Evolutionary conservation across 441 rosid genomes (phyloP), one percentile per base, ranked within the genome.

Genomic region (Iberis amara): DNA sequence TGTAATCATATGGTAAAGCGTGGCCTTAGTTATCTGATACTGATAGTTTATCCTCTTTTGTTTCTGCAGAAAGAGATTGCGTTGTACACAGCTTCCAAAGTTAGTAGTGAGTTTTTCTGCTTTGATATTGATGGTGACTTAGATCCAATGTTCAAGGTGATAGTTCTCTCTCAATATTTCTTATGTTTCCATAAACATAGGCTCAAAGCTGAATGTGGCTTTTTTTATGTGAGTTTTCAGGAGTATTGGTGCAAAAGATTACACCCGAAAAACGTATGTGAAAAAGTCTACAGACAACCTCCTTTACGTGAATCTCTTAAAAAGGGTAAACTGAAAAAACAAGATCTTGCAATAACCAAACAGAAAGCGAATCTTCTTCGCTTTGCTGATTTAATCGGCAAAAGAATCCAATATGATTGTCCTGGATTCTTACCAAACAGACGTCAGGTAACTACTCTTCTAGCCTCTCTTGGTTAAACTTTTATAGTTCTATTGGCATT

Each of bases 241-340:
- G 96, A 89, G 72, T 89, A 83, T 68, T 94, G 99, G 99, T 94
- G 99, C 85, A 94, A 89, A 77, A 81, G 96, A 73, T 66, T 76
- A 79, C 99, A 94, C 57, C 99, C 99, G 11, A 89, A 94, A 74
- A 69, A 80, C 64, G 99, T 94, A 3, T 89, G 99, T 42, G 99
- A 89, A 68, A 86, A 89, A 76, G 99, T 94, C 59, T 94, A 73
- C 71, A 78, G 99, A 68, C 99, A 94, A 69, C 95, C 97, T 73
- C 81, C 92, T 32, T 48, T 92, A 61, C 89, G 86, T 26, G 96
- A 87, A 60, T 89, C 97, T 58, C 72, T 85, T 57, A 89, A 80
- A 69, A 86, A 79, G 73, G 85, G 94, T 56, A 94, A 80, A 78
- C 89, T 84, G 65, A 85, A 76, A 73, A 94, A 85, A 75, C 99